A percentile compares a stretch with the other conserved stretches of the same genome.
Conservation (phyloP, 257 asterid genomes). For the Capsicum baccatum region DNA sequence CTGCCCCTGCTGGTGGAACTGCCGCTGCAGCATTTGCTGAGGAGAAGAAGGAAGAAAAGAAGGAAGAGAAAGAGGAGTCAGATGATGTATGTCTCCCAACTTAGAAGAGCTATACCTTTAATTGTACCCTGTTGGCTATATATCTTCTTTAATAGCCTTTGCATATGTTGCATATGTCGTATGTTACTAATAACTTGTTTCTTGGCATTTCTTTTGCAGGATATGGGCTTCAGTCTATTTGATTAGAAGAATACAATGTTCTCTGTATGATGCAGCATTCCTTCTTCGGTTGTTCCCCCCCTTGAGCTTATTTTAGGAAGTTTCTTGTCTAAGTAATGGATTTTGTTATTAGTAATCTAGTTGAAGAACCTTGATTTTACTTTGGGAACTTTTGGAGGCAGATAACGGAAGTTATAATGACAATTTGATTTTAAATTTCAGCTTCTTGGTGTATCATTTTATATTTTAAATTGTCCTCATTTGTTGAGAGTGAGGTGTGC, state of each 20-base stretch:
- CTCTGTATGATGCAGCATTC: background rate
- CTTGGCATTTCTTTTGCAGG: constrained; percentile 9
- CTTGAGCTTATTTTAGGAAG: background rate
- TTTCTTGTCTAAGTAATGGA: background rate
- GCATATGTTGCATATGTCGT: background rate
- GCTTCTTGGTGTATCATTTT: background rate
- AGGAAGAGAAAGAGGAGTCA: constrained; percentile 23
- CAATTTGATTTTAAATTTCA: background rate
- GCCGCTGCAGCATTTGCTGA: constrained; percentile 23
- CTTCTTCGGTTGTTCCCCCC: background rate
- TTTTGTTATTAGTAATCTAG: background rate
- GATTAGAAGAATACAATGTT: background rate
- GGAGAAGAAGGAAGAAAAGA: constrained; percentile 24
- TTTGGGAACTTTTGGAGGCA: background rate
- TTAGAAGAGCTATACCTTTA: background rate
- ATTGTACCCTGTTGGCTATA: background rate
- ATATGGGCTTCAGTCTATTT: constrained; percentile 27
- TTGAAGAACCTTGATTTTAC: constrained; percentile 16
- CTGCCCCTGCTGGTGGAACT: constrained; percentile 23
- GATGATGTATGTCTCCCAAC: constrained; percentile 7
- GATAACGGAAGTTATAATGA: background rate
- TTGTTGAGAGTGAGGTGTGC: background rate
- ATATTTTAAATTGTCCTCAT: background rate
- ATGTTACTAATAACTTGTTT: background rate
- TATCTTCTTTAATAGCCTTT: background rate